phyloP scores from a whole-genome alignment of 352 stramenopile species.

The Pythium coloratum region DNA sequence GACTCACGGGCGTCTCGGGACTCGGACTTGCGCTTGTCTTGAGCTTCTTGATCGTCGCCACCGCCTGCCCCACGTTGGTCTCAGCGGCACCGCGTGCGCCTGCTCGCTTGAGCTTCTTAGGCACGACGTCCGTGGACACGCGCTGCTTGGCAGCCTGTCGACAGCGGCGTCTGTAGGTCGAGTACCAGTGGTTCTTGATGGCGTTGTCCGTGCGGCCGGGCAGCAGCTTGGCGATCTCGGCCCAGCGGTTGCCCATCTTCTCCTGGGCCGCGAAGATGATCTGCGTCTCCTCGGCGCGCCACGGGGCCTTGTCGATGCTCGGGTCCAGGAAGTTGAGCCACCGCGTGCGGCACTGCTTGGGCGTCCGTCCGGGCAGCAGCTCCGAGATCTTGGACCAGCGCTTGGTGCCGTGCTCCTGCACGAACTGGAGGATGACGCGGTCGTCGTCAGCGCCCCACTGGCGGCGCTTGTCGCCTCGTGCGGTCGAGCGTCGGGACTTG shows the following conservation, averaged over 20 bases:
- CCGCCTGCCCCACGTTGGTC: neutral
- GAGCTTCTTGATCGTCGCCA: conserved; percentile 9
- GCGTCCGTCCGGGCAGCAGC: conserved; percentile 90
- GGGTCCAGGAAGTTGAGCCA: conserved; percentile 96
- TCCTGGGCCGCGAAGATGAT: conserved; percentile 73
- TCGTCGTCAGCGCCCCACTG: conserved; percentile 72
- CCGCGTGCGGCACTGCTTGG: conserved; percentile 96
- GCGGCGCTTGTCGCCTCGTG: conserved; percentile 33
- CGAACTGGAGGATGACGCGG: conserved; percentile 67
- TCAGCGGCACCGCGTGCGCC: neutral
- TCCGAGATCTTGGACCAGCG: conserved; percentile 93
- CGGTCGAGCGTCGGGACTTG: neutral
- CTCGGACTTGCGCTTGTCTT: neutral
- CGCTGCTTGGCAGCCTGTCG: conserved; percentile 52
- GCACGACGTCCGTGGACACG: neutral
- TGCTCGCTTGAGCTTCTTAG: neutral
- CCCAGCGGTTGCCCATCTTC: conserved; percentile 94
- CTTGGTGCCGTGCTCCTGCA: conserved; percentile 73
- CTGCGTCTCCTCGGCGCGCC: conserved; percentile 90
- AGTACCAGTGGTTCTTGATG: conserved; percentile 90
- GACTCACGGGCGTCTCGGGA: neutral
- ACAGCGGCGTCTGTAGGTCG: conserved; percentile 58
- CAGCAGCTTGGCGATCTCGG: conserved; percentile 97
- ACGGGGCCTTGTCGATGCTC: conserved; percentile 92
- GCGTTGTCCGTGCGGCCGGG: conserved; percentile 89